Percentiles rank a stretch among this genome's conserved stretches.
Evolutionary conservation across 768 basidiomycete species (phyloP).

Genomic region (Collybia nuda): DNA sequence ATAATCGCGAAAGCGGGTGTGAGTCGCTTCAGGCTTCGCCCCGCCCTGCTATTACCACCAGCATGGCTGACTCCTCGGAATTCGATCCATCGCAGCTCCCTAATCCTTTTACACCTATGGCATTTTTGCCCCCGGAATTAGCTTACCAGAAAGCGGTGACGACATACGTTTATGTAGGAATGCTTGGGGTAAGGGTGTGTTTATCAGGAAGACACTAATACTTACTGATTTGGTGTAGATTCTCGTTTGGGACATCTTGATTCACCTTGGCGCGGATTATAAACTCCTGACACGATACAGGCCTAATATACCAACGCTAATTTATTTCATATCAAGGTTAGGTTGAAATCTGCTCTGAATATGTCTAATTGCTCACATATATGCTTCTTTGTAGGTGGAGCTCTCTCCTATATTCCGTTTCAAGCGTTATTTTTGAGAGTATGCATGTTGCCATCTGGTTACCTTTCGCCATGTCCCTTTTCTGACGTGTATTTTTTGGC

Average conservation of each 20-base stretch:
- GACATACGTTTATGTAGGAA: background rate
- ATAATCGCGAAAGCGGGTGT: no score
- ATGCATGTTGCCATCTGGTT: no score
- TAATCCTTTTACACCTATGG: background rate
- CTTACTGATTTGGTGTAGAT: background rate
- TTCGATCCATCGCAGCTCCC: no score
- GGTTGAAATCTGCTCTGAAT: background rate
- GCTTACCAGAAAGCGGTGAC: background rate
- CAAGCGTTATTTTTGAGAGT: slow-evolving; percentile 22
- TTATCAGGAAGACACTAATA: background rate
- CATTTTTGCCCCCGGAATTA: background rate
- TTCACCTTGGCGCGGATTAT: slow-evolving; percentile 2
- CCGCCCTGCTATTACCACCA: no score
- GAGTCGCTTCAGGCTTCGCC: no score
- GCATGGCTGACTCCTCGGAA: no score
- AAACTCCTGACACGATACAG: background rate
- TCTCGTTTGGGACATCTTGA: slow-evolving; percentile 4
- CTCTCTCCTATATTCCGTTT: background rate
- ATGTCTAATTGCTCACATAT: background rate
- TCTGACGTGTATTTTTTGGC: background rate
- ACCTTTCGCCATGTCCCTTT: background rate
- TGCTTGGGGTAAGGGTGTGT: background rate
- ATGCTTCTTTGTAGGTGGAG: background rate
- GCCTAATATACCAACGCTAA: background rate
- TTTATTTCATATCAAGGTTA: slow-evolving; percentile 5